These are phyloP conservation scores for Leccinum arenicola DNA, from an alignment of 768 basidiomycete genomes.

Conservation along the genomic window DNA sequence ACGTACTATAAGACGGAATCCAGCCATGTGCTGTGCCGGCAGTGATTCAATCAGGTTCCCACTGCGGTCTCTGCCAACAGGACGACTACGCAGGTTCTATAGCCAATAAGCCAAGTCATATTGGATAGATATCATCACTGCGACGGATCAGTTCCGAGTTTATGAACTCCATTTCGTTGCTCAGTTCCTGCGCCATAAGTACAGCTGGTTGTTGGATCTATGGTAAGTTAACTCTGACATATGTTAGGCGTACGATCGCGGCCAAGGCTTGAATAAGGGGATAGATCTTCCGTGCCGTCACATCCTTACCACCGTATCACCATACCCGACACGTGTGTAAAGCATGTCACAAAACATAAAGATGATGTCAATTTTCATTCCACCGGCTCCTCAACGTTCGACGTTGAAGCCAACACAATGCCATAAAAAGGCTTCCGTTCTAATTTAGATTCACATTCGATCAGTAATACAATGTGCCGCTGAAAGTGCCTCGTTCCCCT, in stretches of 20 bases:
- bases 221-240: background rate
- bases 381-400: background rate
- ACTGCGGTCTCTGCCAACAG: background rate
- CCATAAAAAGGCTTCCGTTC: background rate
- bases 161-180: background rate
- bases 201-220: background rate
- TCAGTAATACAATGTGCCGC: background rate
- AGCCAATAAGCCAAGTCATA: background rate
- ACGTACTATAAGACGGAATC: background rate
- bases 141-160: background rate
- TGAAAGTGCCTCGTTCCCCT: background rate
- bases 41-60: background rate
- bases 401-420: background rate
- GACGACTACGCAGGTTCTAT: background rate
- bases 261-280: background rate
- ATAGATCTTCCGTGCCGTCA: background rate
- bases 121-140: background rate
- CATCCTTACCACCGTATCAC: background rate
- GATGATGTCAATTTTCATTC: conserved; percentile 2
- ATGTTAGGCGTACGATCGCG: background rate
- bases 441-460: background rate
- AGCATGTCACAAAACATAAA: conserved; percentile 6
- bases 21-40: background rate
- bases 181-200: background rate
- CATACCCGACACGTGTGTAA: conserved; percentile 8